Base-by-base conservation (phyloP, 108 stramenopile genomes). In the Seminavis robusta region DNA sequence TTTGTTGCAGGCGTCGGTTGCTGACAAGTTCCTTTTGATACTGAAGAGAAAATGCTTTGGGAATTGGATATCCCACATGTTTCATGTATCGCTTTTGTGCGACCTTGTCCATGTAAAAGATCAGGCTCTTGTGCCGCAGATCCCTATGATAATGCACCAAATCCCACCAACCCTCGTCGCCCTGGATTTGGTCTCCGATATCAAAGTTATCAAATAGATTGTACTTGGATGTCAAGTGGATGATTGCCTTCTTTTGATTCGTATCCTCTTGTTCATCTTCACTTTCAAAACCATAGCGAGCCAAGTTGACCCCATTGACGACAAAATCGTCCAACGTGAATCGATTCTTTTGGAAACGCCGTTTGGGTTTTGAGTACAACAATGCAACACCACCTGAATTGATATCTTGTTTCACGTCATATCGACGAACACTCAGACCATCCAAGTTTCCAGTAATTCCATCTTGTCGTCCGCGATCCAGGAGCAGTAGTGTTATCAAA, bases 41-140 rank as follows among this genome's bases (percentile, higher is more conserved):
- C 27, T 33, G 5, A 8, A 19, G 11, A 19, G 26, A 33, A 24
- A 40, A 62, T 19, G 19, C 13, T 7, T 5, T 7, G 4, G 61
- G 61, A 21, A 36, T 30, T 15, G 61, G 51, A 17, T 33, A 31
- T 7, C 32, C 51, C 9, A 27, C 37, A 27, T 50, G 27, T 1
- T 10, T 13, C 28, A 62, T 39, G 29, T 34, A 62, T 29, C 61
- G 49, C 32, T 62, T 62, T 7, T 30, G 10, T 34, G 61, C 61
- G 28, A 62, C 61, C 61, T 62, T 62, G 61, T 62, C 61, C 0
- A 42, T 27, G 29, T 62, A 62, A 25, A 48, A 62, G 21, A 37
- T 42, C 11, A 62, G 33, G 2, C 26, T 28, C 8, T 38, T 34
- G 4, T 51, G 41, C 19, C 33, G 23, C 39, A 43, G 16, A 6